These are phyloP conservation scores for Sequoiadendron giganteum DNA, from an alignment of 75 land plant genomes.

Conservation along the genomic window DNA sequence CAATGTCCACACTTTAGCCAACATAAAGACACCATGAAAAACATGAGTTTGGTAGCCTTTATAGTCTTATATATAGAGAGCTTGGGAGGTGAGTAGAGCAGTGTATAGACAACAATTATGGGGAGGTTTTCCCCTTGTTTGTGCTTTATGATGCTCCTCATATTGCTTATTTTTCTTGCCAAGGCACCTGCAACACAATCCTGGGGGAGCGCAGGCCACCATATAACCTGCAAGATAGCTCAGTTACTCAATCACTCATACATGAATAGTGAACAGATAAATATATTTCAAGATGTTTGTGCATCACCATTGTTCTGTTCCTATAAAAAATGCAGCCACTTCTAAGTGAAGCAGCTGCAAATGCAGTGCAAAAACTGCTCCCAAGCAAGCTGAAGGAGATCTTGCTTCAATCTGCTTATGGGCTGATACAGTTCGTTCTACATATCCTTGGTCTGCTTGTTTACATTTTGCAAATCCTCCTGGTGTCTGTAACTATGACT, in stretches of 20 bases:
- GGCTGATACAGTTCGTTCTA: slow-evolving; percentile 46
- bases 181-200: slow-evolving; percentile 16
- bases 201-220: slow-evolving; percentile 60
- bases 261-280: background rate
- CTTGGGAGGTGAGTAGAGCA: no score
- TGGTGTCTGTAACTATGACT: slow-evolving; percentile 31
- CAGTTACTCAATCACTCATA: slow-evolving; percentile 23
- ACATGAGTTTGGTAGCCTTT: background rate
- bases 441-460: slow-evolving; percentile 30
- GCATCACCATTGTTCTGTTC: background rate
- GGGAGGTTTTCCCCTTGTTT: background rate
- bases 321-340: slow-evolving; percentile 22
- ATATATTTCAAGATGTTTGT: background rate
- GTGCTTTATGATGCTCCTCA: background rate
- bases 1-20: no score
- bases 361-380: slow-evolving; percentile 38
- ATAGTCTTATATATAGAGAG: background rate
- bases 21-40: no score
- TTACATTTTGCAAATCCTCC: slow-evolving; percentile 55
- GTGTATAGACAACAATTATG: background rate
- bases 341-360: slow-evolving; percentile 19
- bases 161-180: background rate
- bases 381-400: slow-evolving; percentile 41
- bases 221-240: slow-evolving; percentile 47
- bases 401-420: slow-evolving; percentile 52